phyloP scores from a whole-genome alignment of 2,329 filamentous ascomycete genomes.

The Botryotinia convoluta region DNA sequence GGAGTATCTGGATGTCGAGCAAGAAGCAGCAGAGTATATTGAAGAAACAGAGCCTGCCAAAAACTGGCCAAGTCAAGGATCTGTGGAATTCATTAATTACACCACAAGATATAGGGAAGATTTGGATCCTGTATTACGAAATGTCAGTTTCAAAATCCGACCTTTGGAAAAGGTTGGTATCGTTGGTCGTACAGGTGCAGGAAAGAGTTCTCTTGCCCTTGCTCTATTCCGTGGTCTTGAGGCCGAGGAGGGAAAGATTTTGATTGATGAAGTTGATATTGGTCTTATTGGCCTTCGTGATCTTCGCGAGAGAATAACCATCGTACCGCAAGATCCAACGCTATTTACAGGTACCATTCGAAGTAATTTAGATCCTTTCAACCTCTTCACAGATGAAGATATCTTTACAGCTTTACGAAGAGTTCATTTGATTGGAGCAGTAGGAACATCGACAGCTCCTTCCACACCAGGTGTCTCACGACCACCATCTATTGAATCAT shows the following conservation, averaged over 20 bases:
- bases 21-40: slow-evolving; percentile 78
- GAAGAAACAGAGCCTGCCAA: slow-evolving; percentile 72
- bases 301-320: slow-evolving; percentile 89
- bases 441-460: slow-evolving; percentile 31
- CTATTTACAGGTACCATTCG: slow-evolving; percentile 90
- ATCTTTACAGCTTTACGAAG: slow-evolving; percentile 83
- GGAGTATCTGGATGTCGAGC: slow-evolving; percentile 94
- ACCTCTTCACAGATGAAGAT: slow-evolving; percentile 82
- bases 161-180: slow-evolving; percentile 92
- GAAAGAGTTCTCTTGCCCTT: slow-evolving; percentile 91
- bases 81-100: slow-evolving; percentile 85
- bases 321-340: slow-evolving; percentile 95
- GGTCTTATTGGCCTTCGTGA: slow-evolving; percentile 88
- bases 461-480: slow-evolving; percentile 39
- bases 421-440: slow-evolving; percentile 77
- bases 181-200: slow-evolving; percentile 90
- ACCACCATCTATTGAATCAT: slow-evolving; percentile 28
- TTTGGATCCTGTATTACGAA: slow-evolving; percentile 79
- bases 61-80: slow-evolving; percentile 82
- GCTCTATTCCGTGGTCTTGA: slow-evolving; percentile 93
- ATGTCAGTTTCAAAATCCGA: slow-evolving; percentile 81
- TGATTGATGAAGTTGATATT: slow-evolving; percentile 91
- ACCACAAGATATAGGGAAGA: slow-evolving; percentile 85
- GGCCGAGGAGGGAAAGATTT: slow-evolving; percentile 82
- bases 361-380: slow-evolving; percentile 90